Conservation (phyloP, 495 filamentous ascomycete genomes). For the Chaetomium tenue region DNA sequence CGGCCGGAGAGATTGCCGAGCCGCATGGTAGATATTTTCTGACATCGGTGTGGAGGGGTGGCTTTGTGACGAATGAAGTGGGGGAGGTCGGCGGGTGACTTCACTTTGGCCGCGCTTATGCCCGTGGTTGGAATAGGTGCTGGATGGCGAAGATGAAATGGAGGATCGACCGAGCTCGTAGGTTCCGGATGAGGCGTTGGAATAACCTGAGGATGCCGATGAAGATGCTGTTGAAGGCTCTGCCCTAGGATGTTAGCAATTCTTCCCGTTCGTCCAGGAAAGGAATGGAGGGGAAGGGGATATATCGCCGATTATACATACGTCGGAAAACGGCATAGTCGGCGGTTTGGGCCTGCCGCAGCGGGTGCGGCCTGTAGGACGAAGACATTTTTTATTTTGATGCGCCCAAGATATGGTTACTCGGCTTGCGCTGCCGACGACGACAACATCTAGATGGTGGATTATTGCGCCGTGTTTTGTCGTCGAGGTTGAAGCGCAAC, state of each 20-base stretch:
- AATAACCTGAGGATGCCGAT: slow-evolving; percentile 70
- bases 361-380: slow-evolving; percentile 54
- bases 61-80: slow-evolving; percentile 39
- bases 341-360: slow-evolving; percentile 63
- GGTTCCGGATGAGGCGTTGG: slow-evolving; percentile 59
- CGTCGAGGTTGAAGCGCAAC: slow-evolving; percentile 9
- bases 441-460: slow-evolving; percentile 27
- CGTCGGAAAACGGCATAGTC: slow-evolving; percentile 63
- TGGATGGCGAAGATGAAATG: slow-evolving; percentile 73
- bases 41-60: slow-evolving; percentile 48
- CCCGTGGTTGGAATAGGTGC: slow-evolving; percentile 50
- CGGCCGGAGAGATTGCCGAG: slow-evolving; percentile 74
- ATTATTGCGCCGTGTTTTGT: slow-evolving; percentile 17
- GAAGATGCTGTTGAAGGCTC: slow-evolving; percentile 76
- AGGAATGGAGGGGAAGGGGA: no score
- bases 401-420: slow-evolving; percentile 8
- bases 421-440: slow-evolving; percentile 16
- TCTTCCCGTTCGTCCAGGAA: no score
- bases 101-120: slow-evolving; percentile 82
- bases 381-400: slow-evolving; percentile 26
- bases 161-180: slow-evolving; percentile 62
- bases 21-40: slow-evolving; percentile 62
- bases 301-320: no score
- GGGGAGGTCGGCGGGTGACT: slow-evolving; percentile 48
- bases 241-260: no score